Evolutionary conservation across 139 green algal species (phyloP), one percentile per base, ranked within the genome.

Genomic region (Desmodesmus armatus): DNA sequence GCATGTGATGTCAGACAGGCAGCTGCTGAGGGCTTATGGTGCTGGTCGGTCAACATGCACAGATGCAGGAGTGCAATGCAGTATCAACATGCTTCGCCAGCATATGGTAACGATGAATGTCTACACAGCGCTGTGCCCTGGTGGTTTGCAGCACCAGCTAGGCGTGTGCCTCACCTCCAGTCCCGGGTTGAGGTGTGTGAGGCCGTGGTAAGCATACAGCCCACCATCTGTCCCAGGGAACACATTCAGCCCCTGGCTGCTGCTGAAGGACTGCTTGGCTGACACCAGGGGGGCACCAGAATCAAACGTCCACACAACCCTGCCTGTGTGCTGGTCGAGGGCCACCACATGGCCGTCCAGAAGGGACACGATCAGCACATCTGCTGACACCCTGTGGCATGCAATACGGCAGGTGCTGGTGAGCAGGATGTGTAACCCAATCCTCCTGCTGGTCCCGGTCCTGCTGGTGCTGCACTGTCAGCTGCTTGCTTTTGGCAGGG

Each of bases 201-300:
- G 13, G 37, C 80, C 78, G 23, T 88, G 69, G 55, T 97, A 97
- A 4, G 88, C 83, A 82, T 99, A 99, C 74, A 99, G 87, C 23
- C 88, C 89, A 41, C 97, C 97, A 73, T 99, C 96, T 3, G 92
- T 90, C 9, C 96, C 96, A 0, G 97, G 94, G 39, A 99, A 96
- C n/a, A 99, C 89, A 83, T 84, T 89, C 63, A 92, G 60, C 35
- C 67, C 74, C 39, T 79, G 55, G 29, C 65, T 62, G 53, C 58
- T 40, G 13, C 21, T 80, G 1, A 83, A 73, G 3, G 70, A 66
- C 47, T 92, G 85, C 69, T 80, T 60, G 2, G 89, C 82, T 0
- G 92, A 94, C 47, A 98, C 87, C 40, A 99, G 79, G 0, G 96
- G 95, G 3, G 87, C 72, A 40, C 96, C 96, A 25, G 92, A 93